Conservation (phyloP, 371 early-diverging fungal species). For the Syncephalastrum monosporum region DNA sequence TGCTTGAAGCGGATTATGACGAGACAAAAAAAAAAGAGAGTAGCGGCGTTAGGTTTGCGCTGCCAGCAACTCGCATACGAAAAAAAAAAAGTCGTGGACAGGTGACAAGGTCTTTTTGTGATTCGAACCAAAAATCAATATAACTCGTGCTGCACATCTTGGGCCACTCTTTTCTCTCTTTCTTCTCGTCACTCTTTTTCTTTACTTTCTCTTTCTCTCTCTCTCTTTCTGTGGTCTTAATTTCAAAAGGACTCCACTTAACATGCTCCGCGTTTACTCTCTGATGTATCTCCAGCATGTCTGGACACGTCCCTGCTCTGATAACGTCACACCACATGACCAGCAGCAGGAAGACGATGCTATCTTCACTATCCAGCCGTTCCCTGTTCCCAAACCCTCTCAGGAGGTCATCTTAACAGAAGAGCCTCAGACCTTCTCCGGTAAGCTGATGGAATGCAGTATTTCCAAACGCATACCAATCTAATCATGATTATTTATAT, state of each 20-base stretch:
- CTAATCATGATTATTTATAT: too few species aligned
- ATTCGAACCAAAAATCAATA: too few species aligned
- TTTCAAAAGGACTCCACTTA: background rate
- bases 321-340: background rate
- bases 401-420: too few species aligned
- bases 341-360: background rate
- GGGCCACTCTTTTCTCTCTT: conserved; percentile 36
- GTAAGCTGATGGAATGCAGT: too few species aligned
- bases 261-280: conserved; percentile 17
- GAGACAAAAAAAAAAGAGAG: background rate
- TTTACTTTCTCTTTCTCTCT: conserved; percentile 24
- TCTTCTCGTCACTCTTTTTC: conserved; percentile 13
- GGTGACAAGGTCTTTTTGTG: too few species aligned
- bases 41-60: background rate
- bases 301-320: conserved; percentile 16
- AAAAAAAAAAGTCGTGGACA: too few species aligned
- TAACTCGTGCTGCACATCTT: conserved; percentile 5
- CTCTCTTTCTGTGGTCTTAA: conserved; percentile 21
- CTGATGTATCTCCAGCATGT: conserved; percentile 15
- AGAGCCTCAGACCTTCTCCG: too few species aligned
- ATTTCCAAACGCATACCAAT: too few species aligned
- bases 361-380: too few species aligned
- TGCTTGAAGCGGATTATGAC: background rate
- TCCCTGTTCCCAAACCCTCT: too few species aligned
- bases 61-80: too few species aligned